phyloP scores from a whole-genome alignment of 257 asterid species.

The Rhazya stricta region DNA sequence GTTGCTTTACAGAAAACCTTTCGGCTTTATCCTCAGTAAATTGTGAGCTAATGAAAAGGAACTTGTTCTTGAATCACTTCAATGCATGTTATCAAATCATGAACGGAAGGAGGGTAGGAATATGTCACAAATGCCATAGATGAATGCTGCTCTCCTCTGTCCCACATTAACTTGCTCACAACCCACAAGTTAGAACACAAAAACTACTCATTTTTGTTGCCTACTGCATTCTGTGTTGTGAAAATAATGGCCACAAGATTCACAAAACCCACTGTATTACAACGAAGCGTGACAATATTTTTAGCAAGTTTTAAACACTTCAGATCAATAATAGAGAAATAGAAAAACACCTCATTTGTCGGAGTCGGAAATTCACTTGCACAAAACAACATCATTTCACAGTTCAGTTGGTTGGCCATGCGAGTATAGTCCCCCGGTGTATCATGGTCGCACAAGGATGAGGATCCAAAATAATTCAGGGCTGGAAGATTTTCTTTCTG shows the following conservation, averaged over 20 bases:
- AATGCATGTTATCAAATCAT: background rate
- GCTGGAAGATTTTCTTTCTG: background rate
- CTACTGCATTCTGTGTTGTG: constrained; percentile 15
- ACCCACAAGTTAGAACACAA: constrained; percentile 10
- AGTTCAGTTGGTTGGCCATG: constrained; percentile 4
- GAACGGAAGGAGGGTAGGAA: constrained; percentile 11
- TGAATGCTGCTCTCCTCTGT: constrained; percentile 8
- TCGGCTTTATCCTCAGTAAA: background rate
- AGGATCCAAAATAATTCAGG: background rate
- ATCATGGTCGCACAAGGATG: background rate
- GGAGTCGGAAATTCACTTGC: background rate
- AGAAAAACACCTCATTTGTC: background rate
- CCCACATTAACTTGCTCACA: constrained; percentile 9
- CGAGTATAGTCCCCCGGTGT: background rate
- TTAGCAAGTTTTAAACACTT: constrained; percentile 19
- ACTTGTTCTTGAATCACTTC: background rate
- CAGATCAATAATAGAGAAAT: constrained; percentile 17
- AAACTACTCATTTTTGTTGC: constrained; percentile 17
- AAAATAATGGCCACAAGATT: constrained; percentile 25
- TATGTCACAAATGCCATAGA: constrained; percentile 18
- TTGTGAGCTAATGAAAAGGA: background rate
- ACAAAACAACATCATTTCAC: background rate
- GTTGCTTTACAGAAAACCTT: background rate
- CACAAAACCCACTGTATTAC: constrained; percentile 22
- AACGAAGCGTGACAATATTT: constrained; percentile 24